Base-by-base conservation (phyloP, 106 monocot genomes). In the Chionographis japonica region DNA sequence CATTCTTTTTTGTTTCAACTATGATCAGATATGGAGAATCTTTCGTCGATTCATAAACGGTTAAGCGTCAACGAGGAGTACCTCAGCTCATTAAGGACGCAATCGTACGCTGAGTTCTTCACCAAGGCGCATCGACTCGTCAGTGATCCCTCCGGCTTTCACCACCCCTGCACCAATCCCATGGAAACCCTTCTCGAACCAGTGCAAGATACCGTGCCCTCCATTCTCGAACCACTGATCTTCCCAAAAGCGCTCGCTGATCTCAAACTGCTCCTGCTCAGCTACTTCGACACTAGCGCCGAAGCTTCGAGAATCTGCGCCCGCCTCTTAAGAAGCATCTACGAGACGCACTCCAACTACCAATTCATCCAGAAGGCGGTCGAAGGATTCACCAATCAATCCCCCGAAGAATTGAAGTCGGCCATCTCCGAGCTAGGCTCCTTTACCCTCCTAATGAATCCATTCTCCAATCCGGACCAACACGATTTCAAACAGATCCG, bases 51-150 rank as follows among this genome's bases (percentile, higher is more conserved):
- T 53, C 52, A 18, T 12, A 60, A 53, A 54, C 60, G 61, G 43
- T 37, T 72, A 52, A 78, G 56, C 6, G 54, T 78, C 61, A 78
- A 72, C 18, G 61, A 78, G 36, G 78, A 78, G 49, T 72, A 78
- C 61, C 57, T 61, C 9, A 66, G 51, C 20, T 55, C 64, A 35
- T 51, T 72, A 53, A 59, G 78, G 38, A 78, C 78, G 11, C 38
- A 78, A 12, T 78, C 72, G 20, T 67, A 54, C 8, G 67, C 53
- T 6, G 61, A 78, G 14, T 67, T 72, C 52, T 61, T 67, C 38
- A 18, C 72, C 8, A 66, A 72, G 38, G 72, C 72, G 0, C 72
- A 66, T 40, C 10, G 49, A 37, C 65, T 77, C 4, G 18, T 52
- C 3, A 41, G 15, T 12, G 55, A 70, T 17, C 37, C 38, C 12